Base-by-base conservation (phyloP, 2,329 filamentous ascomycete species). In the Sphaerulina vaccinii region DNA sequence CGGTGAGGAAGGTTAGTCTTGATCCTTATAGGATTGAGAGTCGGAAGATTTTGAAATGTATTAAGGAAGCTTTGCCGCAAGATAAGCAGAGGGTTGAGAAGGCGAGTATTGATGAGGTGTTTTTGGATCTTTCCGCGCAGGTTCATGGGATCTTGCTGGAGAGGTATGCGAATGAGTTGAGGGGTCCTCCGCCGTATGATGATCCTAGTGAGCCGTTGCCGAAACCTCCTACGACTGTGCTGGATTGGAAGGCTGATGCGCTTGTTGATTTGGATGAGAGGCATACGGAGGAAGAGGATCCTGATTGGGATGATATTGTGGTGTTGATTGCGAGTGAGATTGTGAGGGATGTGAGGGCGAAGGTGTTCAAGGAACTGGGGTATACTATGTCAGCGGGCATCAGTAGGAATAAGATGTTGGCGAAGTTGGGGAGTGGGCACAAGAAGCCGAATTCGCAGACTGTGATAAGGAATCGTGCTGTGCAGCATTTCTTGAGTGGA, bases 381-480 rank as follows among this genome's bases (percentile, higher is more conserved):
- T 99, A 96, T 68, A 97, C 92, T 3, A 96, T 91, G 71, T 96
- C 92, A 5, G 92, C 84, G 0, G 93, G 93, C 5, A 77, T 99
- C 57, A 87, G 90, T 23, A 82, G 81, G 58, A 99, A 96, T 75
- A 99, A 97, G 73, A 90, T 96, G 81, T 77, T 99, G 54, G 90
- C 91, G 56, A 99, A 99, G 73, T 75, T 99, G 51, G 93, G 92
- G 23, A 95, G 90, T 19, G 90, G 82, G 5, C 84, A 91, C 73
- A 91, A 90, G 73, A 99, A 99, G 70, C 93, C 93, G 27, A 93
- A 96, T 66, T 83, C 87, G 61, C 93, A 99, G 72, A 97, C 92
- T 0, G 83, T 97, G n/a, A 84, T 99, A 42, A 86, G 93, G 19
- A 92, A 89, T 66, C 83, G 90, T 40, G 92, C 92, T 1, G 78